Evolutionary conservation across 2,329 filamentous ascomycete genomes (phyloP).

Genomic region (Botryosphaeria dothidea): DNA sequence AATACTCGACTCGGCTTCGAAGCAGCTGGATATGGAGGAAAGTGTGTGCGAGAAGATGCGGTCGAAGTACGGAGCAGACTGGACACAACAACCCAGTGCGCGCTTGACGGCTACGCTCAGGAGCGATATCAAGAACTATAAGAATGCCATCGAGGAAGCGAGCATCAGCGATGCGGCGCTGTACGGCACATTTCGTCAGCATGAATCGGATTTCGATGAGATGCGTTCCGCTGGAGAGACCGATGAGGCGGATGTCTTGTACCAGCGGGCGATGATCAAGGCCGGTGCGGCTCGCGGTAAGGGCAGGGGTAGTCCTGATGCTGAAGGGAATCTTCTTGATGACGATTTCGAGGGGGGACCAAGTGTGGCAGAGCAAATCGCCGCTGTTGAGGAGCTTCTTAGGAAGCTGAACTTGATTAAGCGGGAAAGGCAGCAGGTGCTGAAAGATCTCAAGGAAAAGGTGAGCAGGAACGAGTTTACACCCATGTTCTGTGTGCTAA

Average conservation of each 20-base stretch:
- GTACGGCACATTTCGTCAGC: conserved; percentile 79
- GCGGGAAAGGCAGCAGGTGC: conserved; percentile 82
- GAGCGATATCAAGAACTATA: conserved; percentile 83
- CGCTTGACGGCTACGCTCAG: conserved; percentile 84
- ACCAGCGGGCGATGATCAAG: conserved; percentile 82
- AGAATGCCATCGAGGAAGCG: conserved; percentile 86
- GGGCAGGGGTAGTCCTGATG: conserved; percentile 64
- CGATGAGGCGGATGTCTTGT: conserved; percentile 84
- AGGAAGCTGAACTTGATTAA: conserved; percentile 92
- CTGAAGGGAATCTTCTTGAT: conserved; percentile 81
- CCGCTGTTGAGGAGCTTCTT: conserved; percentile 82
- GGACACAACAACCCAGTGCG: conserved; percentile 95
- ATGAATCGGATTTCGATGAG: conserved; percentile 87
- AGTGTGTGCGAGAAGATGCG: conserved; percentile 99
- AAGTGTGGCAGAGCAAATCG: conserved; percentile 87
- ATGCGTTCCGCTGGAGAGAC: conserved; percentile 88
- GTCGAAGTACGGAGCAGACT: conserved; percentile 91
- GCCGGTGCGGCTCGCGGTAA: conserved; percentile 60
- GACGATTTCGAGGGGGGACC: conserved; percentile 81
- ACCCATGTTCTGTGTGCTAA: neutral
- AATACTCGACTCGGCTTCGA: conserved; percentile 75
- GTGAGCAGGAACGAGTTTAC: conserved; percentile 49
- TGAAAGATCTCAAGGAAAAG: conserved; percentile 98
- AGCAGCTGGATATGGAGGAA: conserved; percentile 94
- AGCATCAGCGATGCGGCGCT: conserved; percentile 82